These are phyloP conservation scores for Keithomyces neogunnii DNA, from an alignment of 2,329 filamentous ascomycete genomes.

Conservation along the genomic window DNA sequence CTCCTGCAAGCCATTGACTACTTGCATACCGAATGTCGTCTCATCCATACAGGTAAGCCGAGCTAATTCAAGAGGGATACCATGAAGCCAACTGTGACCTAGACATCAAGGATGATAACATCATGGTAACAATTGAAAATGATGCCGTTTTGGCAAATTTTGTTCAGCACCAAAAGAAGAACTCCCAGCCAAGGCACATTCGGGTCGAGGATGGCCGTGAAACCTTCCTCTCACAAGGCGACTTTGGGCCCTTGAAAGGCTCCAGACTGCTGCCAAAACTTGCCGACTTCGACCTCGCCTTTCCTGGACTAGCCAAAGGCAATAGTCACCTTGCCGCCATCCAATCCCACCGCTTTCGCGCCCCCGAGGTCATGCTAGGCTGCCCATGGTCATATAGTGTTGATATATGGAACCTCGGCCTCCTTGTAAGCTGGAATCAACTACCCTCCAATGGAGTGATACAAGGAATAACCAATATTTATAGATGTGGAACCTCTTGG, in stretches of 20 bases:
- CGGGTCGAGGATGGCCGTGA: slow-evolving; percentile 6
- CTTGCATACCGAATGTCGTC: background rate
- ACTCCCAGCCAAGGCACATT: slow-evolving; percentile 3
- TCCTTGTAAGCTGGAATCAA: slow-evolving; percentile 9
- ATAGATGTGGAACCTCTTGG: slow-evolving; percentile 16
- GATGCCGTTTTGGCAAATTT: background rate
- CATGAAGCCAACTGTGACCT: background rate
- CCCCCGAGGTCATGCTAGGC: slow-evolving; percentile 16
- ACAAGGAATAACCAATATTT: background rate
- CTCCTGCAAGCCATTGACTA: slow-evolving; percentile 4
- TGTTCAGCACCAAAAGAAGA: background rate
- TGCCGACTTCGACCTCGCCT: background rate
- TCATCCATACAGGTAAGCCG: background rate
- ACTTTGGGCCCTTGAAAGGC: slow-evolving; percentile 11
- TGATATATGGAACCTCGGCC: slow-evolving; percentile 14
- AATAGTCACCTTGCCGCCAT: slow-evolving; percentile 10
- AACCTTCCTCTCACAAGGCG: slow-evolving; percentile 8
- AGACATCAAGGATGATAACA: slow-evolving; percentile 16
- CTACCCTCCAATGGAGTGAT: background rate
- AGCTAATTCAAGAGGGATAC: background rate
- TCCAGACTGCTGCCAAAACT: background rate
- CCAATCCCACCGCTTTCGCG: slow-evolving; percentile 13
- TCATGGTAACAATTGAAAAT: slow-evolving; percentile 8
- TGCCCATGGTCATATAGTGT: slow-evolving; percentile 12
- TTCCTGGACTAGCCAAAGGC: background rate